Conservation (phyloP, 2,329 filamentous ascomycete species). For the Penicillium sp. region DNA sequence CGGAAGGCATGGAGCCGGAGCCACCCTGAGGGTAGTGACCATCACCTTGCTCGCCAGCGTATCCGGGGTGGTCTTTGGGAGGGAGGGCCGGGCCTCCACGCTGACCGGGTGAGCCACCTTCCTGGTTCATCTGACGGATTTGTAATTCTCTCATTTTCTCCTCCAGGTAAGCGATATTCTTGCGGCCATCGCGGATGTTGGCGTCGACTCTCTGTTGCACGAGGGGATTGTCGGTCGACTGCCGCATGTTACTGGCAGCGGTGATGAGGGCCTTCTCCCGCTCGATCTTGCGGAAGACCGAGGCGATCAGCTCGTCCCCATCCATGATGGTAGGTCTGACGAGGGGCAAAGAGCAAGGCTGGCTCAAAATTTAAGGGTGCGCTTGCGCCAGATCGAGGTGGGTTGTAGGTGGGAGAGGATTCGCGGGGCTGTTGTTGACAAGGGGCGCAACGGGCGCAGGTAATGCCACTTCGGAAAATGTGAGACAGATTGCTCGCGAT, state of each 20-base stretch:
- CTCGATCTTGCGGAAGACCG: constrained; percentile 96
- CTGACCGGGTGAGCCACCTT: constrained; percentile 48
- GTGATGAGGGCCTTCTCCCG: constrained; percentile 93
- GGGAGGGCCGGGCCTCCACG: constrained; percentile 59
- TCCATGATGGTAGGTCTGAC: constrained; percentile 50
- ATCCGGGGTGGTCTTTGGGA: constrained; percentile 66
- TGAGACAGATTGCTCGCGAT: constrained; percentile 13
- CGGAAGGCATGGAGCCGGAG: constrained; percentile 74
- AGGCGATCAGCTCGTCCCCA: constrained; percentile 65
- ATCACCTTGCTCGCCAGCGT: constrained; percentile 56
- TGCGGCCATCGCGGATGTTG: constrained; percentile 88
- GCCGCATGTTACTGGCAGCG: constrained; percentile 90
- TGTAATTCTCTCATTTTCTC: constrained; percentile 86
- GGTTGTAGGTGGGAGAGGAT: constrained; percentile 23
- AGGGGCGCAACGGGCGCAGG: constrained; percentile 22
- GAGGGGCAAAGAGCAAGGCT: constrained; percentile 12
- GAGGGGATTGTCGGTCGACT: constrained; percentile 89
- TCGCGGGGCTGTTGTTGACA: constrained; percentile 33
- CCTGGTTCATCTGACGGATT: constrained; percentile 69
- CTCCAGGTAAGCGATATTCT: constrained; percentile 95
- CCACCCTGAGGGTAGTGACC: constrained; percentile 59
- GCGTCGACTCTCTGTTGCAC: constrained; percentile 88
- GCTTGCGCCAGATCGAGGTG: constrained; percentile 12
- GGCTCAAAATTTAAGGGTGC: constrained; percentile 16
- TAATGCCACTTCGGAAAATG: constrained; percentile 31